Percentiles rank a stretch among this genome's conserved stretches.
These are phyloP conservation scores for Mrakia frigida DNA, from an alignment of 768 basidiomycete genomes.

Conservation along the genomic window DNA sequence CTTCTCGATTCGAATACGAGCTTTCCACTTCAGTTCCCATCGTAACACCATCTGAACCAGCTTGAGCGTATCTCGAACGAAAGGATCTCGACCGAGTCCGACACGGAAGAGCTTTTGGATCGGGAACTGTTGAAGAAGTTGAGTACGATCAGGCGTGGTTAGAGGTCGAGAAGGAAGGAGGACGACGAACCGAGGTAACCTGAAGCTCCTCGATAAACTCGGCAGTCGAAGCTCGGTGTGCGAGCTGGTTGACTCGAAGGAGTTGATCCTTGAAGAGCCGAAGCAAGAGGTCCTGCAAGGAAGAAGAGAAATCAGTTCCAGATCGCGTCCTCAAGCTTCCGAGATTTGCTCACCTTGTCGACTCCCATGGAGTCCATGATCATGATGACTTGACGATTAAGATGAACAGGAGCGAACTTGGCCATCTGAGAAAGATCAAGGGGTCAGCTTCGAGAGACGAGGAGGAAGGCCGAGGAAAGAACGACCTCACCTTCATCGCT, in stretches of 20 bases:
- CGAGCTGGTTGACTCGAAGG: not conserved
- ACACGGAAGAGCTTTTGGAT: conserved; percentile 13
- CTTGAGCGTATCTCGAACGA: conserved; percentile 16
- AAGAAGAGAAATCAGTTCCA: no score
- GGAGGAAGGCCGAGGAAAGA: not conserved
- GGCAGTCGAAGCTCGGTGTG: not conserved
- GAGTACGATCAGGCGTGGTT: no score
- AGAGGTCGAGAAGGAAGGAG: not conserved
- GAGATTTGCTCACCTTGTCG: not conserved
- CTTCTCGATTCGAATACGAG: conserved; percentile 23
- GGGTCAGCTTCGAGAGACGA: not conserved
- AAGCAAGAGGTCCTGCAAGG: not conserved
- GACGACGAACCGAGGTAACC: not conserved
- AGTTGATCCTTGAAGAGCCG: not conserved
- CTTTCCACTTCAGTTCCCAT: conserved; percentile 25
- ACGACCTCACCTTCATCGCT: conserved; percentile 18
- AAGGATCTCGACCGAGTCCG: conserved; percentile 5
- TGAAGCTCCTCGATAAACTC: not conserved
- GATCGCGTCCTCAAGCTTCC: not conserved
- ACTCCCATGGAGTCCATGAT: conserved; percentile 18
- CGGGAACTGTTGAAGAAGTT: conserved; percentile 8
- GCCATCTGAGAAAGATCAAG: not conserved
- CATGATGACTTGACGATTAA: conserved; percentile 27
- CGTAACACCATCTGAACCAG: conserved; percentile 1
- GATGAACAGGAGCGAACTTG: conserved; percentile 8